Evolutionary conservation across 2,329 filamentous ascomycete genomes (phyloP).

Genomic region (Fusarium siculi): DNA sequence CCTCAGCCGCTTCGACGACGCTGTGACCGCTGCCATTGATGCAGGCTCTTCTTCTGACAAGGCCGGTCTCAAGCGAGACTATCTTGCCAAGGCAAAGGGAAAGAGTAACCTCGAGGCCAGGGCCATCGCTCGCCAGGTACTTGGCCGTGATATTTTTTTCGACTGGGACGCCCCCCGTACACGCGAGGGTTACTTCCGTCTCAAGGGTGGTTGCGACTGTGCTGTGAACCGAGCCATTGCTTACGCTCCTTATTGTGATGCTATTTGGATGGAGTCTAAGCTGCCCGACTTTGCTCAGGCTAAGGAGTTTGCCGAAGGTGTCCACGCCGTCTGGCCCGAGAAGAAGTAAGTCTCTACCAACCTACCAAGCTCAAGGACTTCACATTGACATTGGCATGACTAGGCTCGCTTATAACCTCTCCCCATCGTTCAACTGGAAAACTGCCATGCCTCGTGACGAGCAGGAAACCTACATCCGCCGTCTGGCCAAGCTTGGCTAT

Average conservation of each 20-base stretch:
- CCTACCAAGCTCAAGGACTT: neutral
- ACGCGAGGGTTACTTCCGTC: conserved; percentile 93
- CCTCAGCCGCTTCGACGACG: conserved; percentile 90
- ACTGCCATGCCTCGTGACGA: conserved; percentile 89
- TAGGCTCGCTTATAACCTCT: conserved; percentile 97
- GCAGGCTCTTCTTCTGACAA: conserved; percentile 75
- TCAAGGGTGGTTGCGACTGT: conserved; percentile 90
- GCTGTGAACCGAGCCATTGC: conserved; percentile 90
- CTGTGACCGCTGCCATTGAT: conserved; percentile 84
- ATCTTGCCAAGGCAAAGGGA: conserved; percentile 75
- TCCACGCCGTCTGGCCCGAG: conserved; percentile 94
- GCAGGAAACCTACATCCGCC: conserved; percentile 96
- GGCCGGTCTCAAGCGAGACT: conserved; percentile 72
- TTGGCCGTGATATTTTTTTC: conserved; percentile 86
- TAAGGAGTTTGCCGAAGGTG: conserved; percentile 90
- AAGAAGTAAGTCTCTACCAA: conserved; percentile 76
- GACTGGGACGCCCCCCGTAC: conserved; percentile 96
- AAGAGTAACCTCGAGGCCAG: conserved; percentile 88
- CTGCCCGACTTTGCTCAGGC: conserved; percentile 92
- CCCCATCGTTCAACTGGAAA: conserved; percentile 99
- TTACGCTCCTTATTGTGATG: conserved; percentile 91
- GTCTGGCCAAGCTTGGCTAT: conserved; percentile 88
- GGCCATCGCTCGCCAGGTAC: conserved; percentile 79
- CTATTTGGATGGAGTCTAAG: conserved; percentile 99
- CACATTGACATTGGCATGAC: conserved; percentile 25